phyloP scores from a whole-genome alignment of 768 basidiomycete genomes.

The Megacollybia marginata region DNA sequence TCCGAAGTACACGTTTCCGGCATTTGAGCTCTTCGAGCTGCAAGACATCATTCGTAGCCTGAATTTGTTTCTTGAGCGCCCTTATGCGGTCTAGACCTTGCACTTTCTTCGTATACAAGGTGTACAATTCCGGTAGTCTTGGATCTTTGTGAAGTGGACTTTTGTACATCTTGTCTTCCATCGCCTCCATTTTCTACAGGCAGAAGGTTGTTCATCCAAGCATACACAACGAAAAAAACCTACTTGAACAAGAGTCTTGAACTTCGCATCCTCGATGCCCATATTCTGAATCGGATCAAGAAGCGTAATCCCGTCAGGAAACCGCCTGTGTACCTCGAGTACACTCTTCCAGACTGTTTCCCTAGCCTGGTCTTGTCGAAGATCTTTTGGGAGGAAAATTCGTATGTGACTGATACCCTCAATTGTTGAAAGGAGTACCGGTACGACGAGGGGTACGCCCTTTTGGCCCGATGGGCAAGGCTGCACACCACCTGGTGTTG shows the following conservation, averaged over 20 bases:
- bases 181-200: constrained; percentile 77
- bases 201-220: neutral
- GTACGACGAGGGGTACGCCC: constrained; percentile 80
- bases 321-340: constrained; percentile 83
- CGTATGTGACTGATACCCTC: constrained; percentile 84
- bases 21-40: constrained; percentile 96
- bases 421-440: constrained; percentile 80
- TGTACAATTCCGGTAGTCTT: constrained; percentile 74
- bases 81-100: constrained; percentile 63
- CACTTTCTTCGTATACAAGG: constrained; percentile 71
- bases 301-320: constrained; percentile 79
- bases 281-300: constrained; percentile 93
- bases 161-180: constrained; percentile 81
- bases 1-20: constrained; percentile 87
- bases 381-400: constrained; percentile 83
- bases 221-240: constrained; percentile 5
- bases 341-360: constrained; percentile 89
- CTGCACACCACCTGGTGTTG: constrained; percentile 62
- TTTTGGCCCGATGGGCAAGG: constrained; percentile 71
- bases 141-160: constrained; percentile 76
- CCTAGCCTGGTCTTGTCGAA: constrained; percentile 66
- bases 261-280: constrained; percentile 93
- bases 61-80: constrained; percentile 76
- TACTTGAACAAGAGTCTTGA: constrained; percentile 80
- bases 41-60: constrained; percentile 84